Conservation (phyloP, 2,329 filamentous ascomycete genomes). For the Colletotrichum gloeosporioides region DNA sequence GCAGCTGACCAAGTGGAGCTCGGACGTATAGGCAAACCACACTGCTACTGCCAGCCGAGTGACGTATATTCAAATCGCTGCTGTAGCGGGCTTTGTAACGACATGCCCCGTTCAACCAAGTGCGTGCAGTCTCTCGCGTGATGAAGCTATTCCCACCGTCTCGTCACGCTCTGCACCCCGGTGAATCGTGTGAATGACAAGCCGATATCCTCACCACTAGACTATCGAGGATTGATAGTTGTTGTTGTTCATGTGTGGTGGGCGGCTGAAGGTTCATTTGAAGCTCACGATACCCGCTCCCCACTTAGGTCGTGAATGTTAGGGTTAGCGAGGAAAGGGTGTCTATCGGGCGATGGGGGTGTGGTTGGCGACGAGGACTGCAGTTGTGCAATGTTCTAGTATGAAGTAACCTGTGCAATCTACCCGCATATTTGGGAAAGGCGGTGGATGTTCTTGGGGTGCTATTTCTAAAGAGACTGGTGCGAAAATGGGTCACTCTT, state of each 20-base stretch:
- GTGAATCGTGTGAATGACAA: background rate
- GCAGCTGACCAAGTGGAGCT: too few relatives aligned
- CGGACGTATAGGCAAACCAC: too few relatives aligned
- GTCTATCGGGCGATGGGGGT: background rate
- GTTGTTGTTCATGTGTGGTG: background rate
- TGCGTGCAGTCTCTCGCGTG: too few relatives aligned
- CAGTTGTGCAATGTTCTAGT: accelerated
- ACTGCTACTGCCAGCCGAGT: too few relatives aligned
- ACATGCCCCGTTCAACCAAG: too few relatives aligned
- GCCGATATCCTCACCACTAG: background rate
- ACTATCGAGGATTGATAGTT: background rate
- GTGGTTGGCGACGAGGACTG: background rate
- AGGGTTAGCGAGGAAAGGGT: background rate
- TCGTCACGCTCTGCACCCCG: too few relatives aligned
- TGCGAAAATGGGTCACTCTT: background rate
- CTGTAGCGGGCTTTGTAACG: too few relatives aligned
- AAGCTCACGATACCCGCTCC: background rate
- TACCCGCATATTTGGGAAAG: background rate
- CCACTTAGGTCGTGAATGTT: background rate
- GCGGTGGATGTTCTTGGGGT: background rate
- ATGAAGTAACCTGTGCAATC: accelerated
- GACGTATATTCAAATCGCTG: too few relatives aligned
- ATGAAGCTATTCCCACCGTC: too few relatives aligned
- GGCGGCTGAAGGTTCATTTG: accelerated
- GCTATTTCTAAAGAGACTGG: too few relatives aligned